Percentiles rank a stretch among this genome's conserved stretches.
phyloP scores from a whole-genome alignment of 2,329 filamentous ascomycete species.

The Onygenales sp. region DNA sequence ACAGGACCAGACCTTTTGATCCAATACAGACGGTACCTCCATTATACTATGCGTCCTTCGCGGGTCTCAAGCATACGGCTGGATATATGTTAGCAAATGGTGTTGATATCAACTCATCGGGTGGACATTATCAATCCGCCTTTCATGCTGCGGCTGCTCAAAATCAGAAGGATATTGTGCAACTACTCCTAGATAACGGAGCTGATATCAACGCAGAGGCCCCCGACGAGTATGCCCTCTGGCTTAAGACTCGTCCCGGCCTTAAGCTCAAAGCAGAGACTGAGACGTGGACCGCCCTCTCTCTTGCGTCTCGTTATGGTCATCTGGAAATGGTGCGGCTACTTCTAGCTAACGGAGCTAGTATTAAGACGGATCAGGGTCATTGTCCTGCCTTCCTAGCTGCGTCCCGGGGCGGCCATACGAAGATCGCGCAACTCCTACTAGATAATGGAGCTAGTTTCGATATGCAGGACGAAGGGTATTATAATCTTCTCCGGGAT shows the following conservation, averaged over 20 bases:
- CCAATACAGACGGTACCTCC: background rate
- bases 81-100: slow-evolving; percentile 6
- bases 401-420: no score
- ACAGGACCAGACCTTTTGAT: background rate
- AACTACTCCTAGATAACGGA: slow-evolving; percentile 10
- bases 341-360: no score
- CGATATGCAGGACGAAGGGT: no score
- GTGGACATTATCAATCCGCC: slow-evolving; percentile 6
- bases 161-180: slow-evolving; percentile 8
- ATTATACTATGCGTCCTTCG: slow-evolving; percentile 10
- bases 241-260: no score
- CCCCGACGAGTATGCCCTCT: no score
- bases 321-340: no score
- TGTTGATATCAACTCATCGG: slow-evolving; percentile 8
- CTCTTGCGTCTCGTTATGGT: no score
- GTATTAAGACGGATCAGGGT: no score
- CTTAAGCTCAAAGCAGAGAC: background rate
- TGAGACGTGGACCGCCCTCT: background rate
- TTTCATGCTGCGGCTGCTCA: slow-evolving; percentile 6
- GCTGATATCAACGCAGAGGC: slow-evolving; percentile 1
- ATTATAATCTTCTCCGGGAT: no score
- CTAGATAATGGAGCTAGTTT: no score
- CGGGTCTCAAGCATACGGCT: slow-evolving; percentile 5
- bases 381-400: no score
- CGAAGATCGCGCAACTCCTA: no score